Conservation (phyloP, 768 basidiomycete species). For the Phanerochaete carnosa region DNA sequence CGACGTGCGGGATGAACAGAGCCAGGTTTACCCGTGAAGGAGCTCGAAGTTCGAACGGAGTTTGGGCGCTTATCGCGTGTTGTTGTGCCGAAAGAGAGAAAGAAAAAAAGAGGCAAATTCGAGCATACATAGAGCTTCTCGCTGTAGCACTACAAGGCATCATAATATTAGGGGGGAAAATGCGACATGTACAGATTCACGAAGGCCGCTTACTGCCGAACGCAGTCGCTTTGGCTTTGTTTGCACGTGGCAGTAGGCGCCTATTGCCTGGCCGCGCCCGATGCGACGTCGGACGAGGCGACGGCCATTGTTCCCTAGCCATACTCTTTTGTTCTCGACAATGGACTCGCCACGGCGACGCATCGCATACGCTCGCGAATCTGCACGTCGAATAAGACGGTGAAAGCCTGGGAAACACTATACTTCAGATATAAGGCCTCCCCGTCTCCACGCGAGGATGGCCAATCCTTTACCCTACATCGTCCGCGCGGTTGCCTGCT, state of each 20-base stretch:
- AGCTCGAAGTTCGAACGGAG: too few relatives aligned
- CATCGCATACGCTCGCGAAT: neutral
- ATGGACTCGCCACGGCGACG: conserved; percentile 1
- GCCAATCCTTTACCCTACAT: neutral
- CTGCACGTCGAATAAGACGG: neutral
- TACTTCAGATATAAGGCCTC: conserved; percentile 2
- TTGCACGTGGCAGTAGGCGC: neutral
- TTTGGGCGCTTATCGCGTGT: too few relatives aligned
- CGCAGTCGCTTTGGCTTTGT: neutral
- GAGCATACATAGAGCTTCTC: too few relatives aligned
- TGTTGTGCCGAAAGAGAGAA: too few relatives aligned
- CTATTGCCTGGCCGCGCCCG: neutral
- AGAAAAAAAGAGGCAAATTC: too few relatives aligned
- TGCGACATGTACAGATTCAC: neutral
- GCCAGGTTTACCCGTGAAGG: too few relatives aligned
- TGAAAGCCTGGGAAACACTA: neutral
- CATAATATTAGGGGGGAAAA: too few relatives aligned
- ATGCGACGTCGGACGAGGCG: neutral
- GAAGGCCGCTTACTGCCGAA: neutral
- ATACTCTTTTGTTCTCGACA: conserved; percentile 9
- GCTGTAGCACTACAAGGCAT: too few relatives aligned
- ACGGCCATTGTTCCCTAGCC: conserved; percentile 3
- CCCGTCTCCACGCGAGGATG: conserved; percentile 1
- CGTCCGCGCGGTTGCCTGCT: conserved; percentile 7
- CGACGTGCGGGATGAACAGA: too few relatives aligned